Evolutionary conservation across 129 eudicot species (phyloP), one percentile per base, ranked within the genome.

Genomic region (Logfia minima): DNA sequence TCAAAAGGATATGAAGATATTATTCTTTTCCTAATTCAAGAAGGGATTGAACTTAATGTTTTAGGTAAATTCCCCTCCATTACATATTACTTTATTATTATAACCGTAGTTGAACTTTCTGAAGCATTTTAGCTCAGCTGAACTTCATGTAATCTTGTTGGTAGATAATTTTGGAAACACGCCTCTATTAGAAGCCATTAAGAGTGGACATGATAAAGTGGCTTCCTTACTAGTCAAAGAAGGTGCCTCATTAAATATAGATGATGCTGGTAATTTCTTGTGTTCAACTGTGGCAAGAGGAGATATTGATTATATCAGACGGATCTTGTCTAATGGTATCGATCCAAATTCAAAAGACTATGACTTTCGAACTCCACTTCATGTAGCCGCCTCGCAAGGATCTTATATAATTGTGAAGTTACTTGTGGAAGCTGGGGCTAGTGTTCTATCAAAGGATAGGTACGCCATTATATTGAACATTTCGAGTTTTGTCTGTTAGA

Each of bases 361-460:
- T 51, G 99, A 94, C 79, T 90, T 82, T 21, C 82, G 97, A 81
- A 89, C 97, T 53, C 92, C 97, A 35, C 96, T 94, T 67, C 99
- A 94, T 71, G 82, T 94, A 39, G 99, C 99, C 51, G 85, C 93
- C 18, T 87, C 96, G 73, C 90, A 87, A 34, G 99, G 99, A 59
- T 78, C 93, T 31, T 89, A 68, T 78, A 43, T 87, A 74, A 88
- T 91, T 75, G 96, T 88, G 14, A 94, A 91, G 74, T 68, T 87
- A 80, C 89, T 94, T 19, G 28, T 94, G 70, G 94, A 89, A 64
- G 97, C 94, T 48, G 99, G 99, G 56, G 99, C 99, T 32, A 85
- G 87, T 83, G 99, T 94, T 77, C 77, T 87, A 62, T 71, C 87
- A 61, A 94, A 86, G 74, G 97, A 94, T 87, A 89, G 97, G 98